Evolutionary conservation across 306 rosid genomes (phyloP).

Genomic region (Acmispon strigosus): DNA sequence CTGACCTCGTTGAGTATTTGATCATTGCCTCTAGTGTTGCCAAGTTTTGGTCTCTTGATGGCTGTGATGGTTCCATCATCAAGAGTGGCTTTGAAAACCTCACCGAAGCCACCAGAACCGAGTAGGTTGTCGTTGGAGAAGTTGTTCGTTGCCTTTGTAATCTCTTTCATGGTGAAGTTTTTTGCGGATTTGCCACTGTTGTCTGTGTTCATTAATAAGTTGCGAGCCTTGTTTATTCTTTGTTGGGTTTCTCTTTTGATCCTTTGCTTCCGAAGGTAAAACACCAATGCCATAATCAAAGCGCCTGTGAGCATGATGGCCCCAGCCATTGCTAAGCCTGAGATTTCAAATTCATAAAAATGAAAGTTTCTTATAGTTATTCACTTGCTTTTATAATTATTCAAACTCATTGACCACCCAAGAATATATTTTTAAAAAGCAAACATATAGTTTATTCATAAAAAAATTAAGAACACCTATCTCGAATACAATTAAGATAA

Average conservation of each 20-base stretch:
- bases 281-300: not conserved
- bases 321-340: slow-evolving; percentile 23
- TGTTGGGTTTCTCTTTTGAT: not conserved
- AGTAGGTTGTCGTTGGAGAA: slow-evolving; percentile 38
- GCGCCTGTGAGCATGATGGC: slow-evolving; percentile 5
- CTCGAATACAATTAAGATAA: too few relatives aligned
- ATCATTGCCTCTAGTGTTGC: slow-evolving; percentile 32
- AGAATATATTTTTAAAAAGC: too few relatives aligned
- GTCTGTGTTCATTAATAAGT: slow-evolving; percentile 11
- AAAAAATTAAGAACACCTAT: too few relatives aligned
- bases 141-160: slow-evolving; percentile 39
- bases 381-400: too few relatives aligned
- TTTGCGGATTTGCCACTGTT: slow-evolving; percentile 34
- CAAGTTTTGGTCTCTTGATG: slow-evolving; percentile 34
- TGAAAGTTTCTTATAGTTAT: too few relatives aligned
- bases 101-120: slow-evolving; percentile 40
- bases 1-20: slow-evolving; percentile 46
- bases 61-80: slow-evolving; percentile 35
- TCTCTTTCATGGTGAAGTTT: slow-evolving; percentile 38
- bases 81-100: slow-evolving; percentile 37
- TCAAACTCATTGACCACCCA: too few relatives aligned
- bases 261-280: not conserved
- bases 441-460: too few relatives aligned
- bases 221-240: slow-evolving; percentile 2
- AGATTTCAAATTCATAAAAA: not conserved